These are phyloP conservation scores for Apiospora rasikravindrae DNA, from an alignment of 2,329 filamentous ascomycete species.

Conservation along the genomic window DNA sequence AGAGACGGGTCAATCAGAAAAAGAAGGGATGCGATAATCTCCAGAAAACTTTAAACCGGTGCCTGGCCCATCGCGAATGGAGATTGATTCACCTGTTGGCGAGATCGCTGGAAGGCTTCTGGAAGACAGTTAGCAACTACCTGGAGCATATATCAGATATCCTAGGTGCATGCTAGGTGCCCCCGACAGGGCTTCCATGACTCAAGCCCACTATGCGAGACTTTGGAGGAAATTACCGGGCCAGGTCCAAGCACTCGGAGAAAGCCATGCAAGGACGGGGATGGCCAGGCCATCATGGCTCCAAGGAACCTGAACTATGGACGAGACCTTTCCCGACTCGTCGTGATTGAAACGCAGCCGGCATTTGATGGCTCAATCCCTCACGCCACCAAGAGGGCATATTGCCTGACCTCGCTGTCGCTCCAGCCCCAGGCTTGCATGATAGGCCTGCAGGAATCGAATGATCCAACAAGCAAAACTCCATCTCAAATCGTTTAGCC, in stretches of 20 bases:
- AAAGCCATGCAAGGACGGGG: not conserved
- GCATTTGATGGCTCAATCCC: not conserved
- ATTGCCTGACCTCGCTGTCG: not conserved
- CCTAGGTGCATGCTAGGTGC: too few relatives aligned
- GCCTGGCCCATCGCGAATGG: not conserved
- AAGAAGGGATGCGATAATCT: not conserved
- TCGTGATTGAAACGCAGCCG: not conserved
- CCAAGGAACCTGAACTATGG: not conserved
- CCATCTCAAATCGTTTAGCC: not conserved
- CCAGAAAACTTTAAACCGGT: not conserved
- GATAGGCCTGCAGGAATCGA: not conserved
- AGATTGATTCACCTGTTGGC: not conserved
- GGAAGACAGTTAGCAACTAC: not conserved
- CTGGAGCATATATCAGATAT: not conserved
- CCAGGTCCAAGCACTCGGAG: constrained; percentile 1
- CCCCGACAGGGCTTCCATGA: not conserved
- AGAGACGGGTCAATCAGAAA: not conserved
- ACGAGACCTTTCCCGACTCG: not conserved
- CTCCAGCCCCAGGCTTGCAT: not conserved
- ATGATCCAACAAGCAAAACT: not conserved
- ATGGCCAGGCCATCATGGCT: not conserved
- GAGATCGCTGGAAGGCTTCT: not conserved
- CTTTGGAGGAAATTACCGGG: not conserved
- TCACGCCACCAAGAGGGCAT: not conserved
- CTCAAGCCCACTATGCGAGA: not conserved